Evolutionary conservation across 1,284 basidiomycete species (phyloP).

Genomic region (Ceratobasidium sp.): DNA sequence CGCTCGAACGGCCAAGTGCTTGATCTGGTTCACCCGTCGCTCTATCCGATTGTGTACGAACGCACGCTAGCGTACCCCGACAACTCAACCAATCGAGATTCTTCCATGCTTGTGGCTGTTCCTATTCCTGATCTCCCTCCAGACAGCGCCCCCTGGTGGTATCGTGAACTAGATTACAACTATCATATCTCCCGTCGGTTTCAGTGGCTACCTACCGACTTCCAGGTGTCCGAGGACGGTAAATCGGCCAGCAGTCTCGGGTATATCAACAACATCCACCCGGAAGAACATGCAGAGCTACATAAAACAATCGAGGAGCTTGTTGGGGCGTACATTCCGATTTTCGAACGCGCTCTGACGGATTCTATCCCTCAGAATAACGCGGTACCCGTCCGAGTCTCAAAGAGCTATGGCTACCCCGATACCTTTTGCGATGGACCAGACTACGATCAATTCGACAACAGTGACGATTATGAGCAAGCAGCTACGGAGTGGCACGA

Average conservation of each 20-base stretch:
- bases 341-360: slow-evolving; percentile 65
- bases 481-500: slow-evolving; percentile 26
- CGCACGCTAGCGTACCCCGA: slow-evolving; percentile 48
- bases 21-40: slow-evolving; percentile 60
- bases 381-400: not conserved
- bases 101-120: not conserved
- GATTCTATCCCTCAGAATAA: slow-evolving; percentile 52
- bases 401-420: not conserved
- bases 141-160: not conserved
- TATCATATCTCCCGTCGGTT: slow-evolving; percentile 49
- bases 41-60: slow-evolving; percentile 60
- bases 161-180: not conserved
- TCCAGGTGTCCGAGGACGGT: slow-evolving; percentile 55
- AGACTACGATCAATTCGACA: slow-evolving; percentile 6
- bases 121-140: slow-evolving; percentile 44
- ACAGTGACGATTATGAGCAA: slow-evolving; percentile 27
- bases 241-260: slow-evolving; percentile 54
- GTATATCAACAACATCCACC: slow-evolving; percentile 68
- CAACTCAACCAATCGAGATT: not conserved
- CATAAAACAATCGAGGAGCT: slow-evolving; percentile 56
- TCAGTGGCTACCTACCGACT: slow-evolving; percentile 61
- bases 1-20: slow-evolving; percentile 48
- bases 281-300: slow-evolving; percentile 51
- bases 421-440: not conserved
- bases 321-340: slow-evolving; percentile 58